A percentile compares a stretch with the other conserved stretches of the same genome.
Evolutionary conservation across 805 yeast species (phyloP).

Genomic region (Cephaloascus fragrans): DNA sequence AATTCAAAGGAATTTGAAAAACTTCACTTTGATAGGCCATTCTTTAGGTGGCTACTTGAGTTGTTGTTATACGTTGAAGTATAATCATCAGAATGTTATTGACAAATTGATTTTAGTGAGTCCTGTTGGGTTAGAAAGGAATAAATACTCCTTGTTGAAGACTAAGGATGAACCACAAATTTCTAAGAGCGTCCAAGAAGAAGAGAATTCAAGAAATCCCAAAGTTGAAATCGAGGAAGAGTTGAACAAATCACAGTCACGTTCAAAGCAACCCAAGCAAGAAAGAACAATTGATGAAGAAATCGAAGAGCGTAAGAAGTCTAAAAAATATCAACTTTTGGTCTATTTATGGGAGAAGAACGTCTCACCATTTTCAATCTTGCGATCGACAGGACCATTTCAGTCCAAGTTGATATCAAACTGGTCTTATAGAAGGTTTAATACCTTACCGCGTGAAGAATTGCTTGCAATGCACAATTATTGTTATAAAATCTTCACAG

Average conservation of each 20-base stretch:
- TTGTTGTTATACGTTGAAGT: conserved; percentile 30
- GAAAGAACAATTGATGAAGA: conserved; percentile 3
- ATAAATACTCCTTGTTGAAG: conserved; percentile 17
- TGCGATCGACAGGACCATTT: conserved; percentile 24
- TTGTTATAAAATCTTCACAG: conserved; percentile 26
- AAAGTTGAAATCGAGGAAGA: conserved; percentile 1
- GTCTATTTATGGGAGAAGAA: conserved; percentile 23
- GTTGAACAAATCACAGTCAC: neutral
- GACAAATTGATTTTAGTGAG: conserved; percentile 29
- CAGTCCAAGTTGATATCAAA: conserved; percentile 23
- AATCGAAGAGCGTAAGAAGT: conserved; percentile 6
- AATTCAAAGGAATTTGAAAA: conserved; percentile 19
- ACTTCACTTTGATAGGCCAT: conserved; percentile 29
- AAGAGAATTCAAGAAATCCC: conserved; percentile 1
- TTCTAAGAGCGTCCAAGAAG: neutral
- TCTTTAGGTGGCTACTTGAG: conserved; percentile 36
- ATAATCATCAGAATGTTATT: conserved; percentile 20
- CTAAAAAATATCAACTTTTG: conserved; percentile 13
- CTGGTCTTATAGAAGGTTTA: conserved; percentile 29
- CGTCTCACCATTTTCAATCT: conserved; percentile 23
- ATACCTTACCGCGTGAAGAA: conserved; percentile 10
- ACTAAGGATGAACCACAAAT: conserved; percentile 5
- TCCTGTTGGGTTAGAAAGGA: conserved; percentile 34
- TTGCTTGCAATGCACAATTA: conserved; percentile 24
- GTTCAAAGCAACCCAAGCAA: conserved; percentile 2